Evolutionary conservation across 2,329 filamentous ascomycete genomes (phyloP).

Genomic region (Leptographium galeiforme): DNA sequence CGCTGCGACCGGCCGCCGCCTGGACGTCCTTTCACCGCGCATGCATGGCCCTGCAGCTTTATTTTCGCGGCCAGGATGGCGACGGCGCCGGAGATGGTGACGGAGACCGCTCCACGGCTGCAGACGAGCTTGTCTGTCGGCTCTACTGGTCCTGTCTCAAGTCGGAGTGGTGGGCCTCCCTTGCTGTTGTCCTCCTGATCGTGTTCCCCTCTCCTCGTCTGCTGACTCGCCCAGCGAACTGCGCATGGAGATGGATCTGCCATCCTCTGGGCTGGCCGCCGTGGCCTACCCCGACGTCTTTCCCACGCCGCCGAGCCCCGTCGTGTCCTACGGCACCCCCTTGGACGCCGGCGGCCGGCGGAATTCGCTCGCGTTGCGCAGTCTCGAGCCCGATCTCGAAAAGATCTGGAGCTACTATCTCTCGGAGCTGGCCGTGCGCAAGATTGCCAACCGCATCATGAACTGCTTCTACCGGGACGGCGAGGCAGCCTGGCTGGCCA

Average conservation of each 20-base stretch:
- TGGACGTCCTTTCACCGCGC: conserved; percentile 4
- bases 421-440: background rate
- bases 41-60: background rate
- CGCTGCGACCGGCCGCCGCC: conserved; percentile 2
- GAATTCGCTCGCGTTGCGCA: background rate
- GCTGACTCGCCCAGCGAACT: background rate
- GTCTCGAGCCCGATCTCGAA: background rate
- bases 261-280: background rate
- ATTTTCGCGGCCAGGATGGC: background rate
- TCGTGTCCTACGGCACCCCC: no score
- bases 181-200: no score
- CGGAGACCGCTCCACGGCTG: background rate
- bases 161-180: conserved; percentile 1
- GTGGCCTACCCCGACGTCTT: background rate
- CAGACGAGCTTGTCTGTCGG: background rate
- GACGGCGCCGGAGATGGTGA: no score
- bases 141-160: conserved; percentile 3
- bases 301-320: background rate
- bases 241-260: conserved; percentile 1
- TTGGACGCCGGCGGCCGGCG: background rate
- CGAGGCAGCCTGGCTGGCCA: background rate
- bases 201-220: background rate
- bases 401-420: conserved; percentile 2
- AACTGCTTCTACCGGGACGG: background rate
- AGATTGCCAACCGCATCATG: conserved; percentile 3